These are phyloP conservation scores for Lactarius deliciosus DNA, from an alignment of 768 basidiomycete species.

Conservation along the genomic window DNA sequence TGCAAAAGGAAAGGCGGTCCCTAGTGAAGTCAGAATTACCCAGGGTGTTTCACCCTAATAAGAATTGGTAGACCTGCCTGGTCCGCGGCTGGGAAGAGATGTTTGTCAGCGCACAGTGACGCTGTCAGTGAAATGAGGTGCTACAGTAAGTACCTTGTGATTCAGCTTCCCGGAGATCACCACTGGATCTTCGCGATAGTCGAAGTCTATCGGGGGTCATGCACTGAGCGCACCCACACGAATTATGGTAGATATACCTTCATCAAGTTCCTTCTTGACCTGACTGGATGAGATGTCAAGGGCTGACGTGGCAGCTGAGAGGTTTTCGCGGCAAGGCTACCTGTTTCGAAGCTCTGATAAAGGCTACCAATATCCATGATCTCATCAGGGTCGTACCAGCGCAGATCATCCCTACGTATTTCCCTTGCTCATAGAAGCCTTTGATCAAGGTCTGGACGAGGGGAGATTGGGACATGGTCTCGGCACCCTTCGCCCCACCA, in stretches of 20 bases:
- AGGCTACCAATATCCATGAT: neutral
- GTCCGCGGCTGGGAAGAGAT: slow-evolving; percentile 60
- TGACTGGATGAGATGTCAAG: slow-evolving; percentile 77
- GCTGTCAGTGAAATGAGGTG: neutral
- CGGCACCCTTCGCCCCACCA: slow-evolving; percentile 76
- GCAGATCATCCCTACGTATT: slow-evolving; percentile 81
- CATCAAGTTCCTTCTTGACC: slow-evolving; percentile 60
- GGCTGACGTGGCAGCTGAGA: slow-evolving; percentile 60
- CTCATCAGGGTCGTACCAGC: slow-evolving; percentile 51
- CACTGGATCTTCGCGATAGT: slow-evolving; percentile 72
- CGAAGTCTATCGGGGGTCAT: slow-evolving; percentile 50
- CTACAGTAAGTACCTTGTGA: slow-evolving; percentile 60
- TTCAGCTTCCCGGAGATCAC: slow-evolving; percentile 68
- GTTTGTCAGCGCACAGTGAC: slow-evolving; percentile 9
- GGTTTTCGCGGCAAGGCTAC: slow-evolving; percentile 54
- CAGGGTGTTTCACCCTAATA: neutral
- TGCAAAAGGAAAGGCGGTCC: slow-evolving; percentile 76
- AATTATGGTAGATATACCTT: slow-evolving; percentile 38
- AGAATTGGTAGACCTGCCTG: slow-evolving; percentile 46
- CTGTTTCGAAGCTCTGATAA: neutral
- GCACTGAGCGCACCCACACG: neutral
- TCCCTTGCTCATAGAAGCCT: slow-evolving; percentile 52
- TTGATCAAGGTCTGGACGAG: slow-evolving; percentile 64
- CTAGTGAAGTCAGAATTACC: slow-evolving; percentile 36
- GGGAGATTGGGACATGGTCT: slow-evolving; percentile 60